A percentile compares a stretch with the other conserved stretches of the same genome.
phyloP scores from a whole-genome alignment of 192 early-diverging fungal genomes.

The Mortierella antarctica region DNA sequence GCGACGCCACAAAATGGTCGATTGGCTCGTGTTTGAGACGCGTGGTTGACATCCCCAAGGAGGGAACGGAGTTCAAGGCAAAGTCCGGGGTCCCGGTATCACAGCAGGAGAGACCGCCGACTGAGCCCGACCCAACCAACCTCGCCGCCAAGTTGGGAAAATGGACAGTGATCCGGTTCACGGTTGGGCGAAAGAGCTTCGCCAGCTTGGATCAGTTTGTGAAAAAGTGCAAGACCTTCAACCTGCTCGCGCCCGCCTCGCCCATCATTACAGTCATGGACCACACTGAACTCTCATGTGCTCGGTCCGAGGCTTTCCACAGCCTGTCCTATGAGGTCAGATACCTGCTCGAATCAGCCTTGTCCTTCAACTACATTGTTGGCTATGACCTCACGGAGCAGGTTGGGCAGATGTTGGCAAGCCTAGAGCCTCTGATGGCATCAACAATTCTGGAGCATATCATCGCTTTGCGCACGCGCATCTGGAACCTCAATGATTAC shows the following conservation, averaged over 20 bases:
- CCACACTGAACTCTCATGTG: not conserved
- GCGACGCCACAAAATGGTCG: slow-evolving; percentile 19
- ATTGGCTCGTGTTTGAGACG: slow-evolving; percentile 34
- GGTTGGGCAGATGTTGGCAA: slow-evolving; percentile 40
- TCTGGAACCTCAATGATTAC: slow-evolving; percentile 51
- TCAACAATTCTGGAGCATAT: slow-evolving; percentile 54
- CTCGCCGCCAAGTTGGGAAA: slow-evolving; percentile 50
- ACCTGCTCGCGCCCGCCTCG: slow-evolving; percentile 9
- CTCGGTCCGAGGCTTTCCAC: slow-evolving; percentile 7
- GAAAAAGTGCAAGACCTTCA: slow-evolving; percentile 48
- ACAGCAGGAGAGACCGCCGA: not conserved
- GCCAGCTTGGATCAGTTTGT: slow-evolving; percentile 8
- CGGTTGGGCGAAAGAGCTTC: not conserved
- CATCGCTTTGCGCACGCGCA: slow-evolving; percentile 23
- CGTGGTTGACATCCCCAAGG: slow-evolving; percentile 39
- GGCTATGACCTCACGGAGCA: slow-evolving; percentile 56
- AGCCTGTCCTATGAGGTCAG: slow-evolving; percentile 53
- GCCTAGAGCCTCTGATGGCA: slow-evolving; percentile 27
- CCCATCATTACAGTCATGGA: not conserved
- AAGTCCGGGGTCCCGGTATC: not conserved
- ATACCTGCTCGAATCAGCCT: slow-evolving; percentile 58
- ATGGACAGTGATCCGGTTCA: slow-evolving; percentile 58
- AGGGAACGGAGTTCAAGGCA: slow-evolving; percentile 4
- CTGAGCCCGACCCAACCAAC: slow-evolving; percentile 31
- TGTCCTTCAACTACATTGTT: slow-evolving; percentile 52